phyloP scores from a whole-genome alignment of 331 rosid species.

The Dryas integrifolia region DNA sequence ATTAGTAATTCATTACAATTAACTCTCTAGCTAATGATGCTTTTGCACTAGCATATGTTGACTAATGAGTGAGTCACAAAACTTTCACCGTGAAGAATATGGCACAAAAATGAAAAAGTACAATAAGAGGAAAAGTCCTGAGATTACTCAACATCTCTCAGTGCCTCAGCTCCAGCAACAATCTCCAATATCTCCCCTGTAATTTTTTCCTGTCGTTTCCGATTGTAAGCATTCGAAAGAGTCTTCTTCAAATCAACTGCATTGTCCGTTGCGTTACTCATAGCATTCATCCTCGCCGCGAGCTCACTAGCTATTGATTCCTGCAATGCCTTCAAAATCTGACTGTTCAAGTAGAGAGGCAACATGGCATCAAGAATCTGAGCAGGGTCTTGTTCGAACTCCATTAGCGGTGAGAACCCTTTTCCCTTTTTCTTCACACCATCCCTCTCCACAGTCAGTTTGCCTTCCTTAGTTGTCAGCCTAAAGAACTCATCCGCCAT shows the following conservation, averaged over 20 bases:
- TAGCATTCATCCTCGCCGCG: conserved; percentile 81
- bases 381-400: conserved; percentile 83
- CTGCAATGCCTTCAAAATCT: conserved; percentile 68
- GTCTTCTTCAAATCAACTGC: conserved; percentile 61
- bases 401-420: conserved; percentile 48
- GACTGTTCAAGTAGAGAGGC: conserved; percentile 82
- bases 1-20: neutral
- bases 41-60: neutral
- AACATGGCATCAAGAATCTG: conserved; percentile 86
- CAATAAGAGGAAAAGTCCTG: conserved; percentile 4
- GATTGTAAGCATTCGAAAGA: conserved; percentile 50
- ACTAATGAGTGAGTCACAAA: neutral
- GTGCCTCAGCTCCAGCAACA: conserved; percentile 83
- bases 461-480: conserved; percentile 63
- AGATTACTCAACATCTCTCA: conserved; percentile 38
- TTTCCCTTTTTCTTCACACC: conserved; percentile 23
- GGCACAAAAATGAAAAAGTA: conserved; percentile 5
- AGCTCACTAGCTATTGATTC: conserved; percentile 84
- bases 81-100: neutral
- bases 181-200: conserved; percentile 81
- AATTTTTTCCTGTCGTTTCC: conserved; percentile 70
- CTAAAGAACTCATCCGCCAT: conserved; percentile 66
- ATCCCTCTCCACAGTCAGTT: conserved; percentile 55
- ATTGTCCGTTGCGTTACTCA: conserved; percentile 74
- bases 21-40: neutral